A percentile compares a stretch with the other conserved stretches of the same genome.
These are phyloP conservation scores for Willaertia magna DNA, from an alignment of 208 protist species.

Conservation along the genomic window DNA sequence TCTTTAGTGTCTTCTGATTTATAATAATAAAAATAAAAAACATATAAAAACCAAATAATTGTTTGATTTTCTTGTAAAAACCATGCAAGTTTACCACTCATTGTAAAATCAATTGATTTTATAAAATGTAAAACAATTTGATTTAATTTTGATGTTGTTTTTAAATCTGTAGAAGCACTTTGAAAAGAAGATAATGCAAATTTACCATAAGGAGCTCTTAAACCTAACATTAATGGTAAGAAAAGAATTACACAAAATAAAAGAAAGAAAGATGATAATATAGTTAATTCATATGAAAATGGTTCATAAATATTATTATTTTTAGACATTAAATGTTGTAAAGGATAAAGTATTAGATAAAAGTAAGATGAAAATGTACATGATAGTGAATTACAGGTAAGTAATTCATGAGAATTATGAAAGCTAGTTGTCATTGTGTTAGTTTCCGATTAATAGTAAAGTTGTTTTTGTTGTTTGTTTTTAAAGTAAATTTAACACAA, in stretches of 20 bases:
- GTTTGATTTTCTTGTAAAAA: background rate
- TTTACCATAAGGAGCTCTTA: background rate
- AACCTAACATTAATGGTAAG: background rate
- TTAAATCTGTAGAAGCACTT: background rate
- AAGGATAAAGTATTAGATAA: no score
- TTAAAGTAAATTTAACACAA: no score
- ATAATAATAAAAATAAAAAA: background rate
- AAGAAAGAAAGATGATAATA: background rate
- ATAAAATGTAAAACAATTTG: background rate
- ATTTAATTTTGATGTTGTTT: background rate
- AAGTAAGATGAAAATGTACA: no score
- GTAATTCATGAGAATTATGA: no score
- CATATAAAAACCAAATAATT: background rate
- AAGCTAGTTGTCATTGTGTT: no score
- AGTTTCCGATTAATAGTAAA: no score
- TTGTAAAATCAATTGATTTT: background rate
- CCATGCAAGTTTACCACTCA: background rate
- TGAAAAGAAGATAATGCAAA: background rate
- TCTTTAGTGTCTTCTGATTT: background rate
- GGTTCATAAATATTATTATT: no score
- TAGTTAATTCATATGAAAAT: background rate
- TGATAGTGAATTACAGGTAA: no score
- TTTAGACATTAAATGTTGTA: no score
- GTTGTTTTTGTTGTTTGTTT: no score
- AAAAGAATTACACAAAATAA: background rate